These are phyloP conservation scores for Mortierella sp. DNA, from an alignment of 371 early-diverging fungal genomes.

Conservation along the genomic window DNA sequence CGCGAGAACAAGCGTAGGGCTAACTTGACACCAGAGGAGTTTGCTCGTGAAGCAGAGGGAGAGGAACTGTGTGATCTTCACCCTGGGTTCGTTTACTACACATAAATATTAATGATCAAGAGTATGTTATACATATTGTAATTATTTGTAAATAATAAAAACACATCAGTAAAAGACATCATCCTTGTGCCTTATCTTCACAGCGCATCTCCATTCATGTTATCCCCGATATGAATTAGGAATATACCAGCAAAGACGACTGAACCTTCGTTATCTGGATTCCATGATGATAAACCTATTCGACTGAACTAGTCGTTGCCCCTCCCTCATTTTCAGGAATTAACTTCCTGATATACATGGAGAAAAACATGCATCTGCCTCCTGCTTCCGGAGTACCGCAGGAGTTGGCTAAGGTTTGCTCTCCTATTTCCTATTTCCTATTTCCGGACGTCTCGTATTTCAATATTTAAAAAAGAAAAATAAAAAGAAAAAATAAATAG, in stretches of 20 bases:
- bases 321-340: background rate
- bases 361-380: background rate
- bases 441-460: background rate
- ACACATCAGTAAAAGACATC: background rate
- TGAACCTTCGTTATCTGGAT: background rate
- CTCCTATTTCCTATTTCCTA: too few species aligned
- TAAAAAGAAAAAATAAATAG: background rate
- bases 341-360: background rate
- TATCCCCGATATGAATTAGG: background rate
- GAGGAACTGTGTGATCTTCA: conserved; percentile 70
- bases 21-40: conserved; percentile 67
- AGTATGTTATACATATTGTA: background rate
- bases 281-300: background rate
- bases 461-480: background rate
- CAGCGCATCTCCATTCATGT: background rate
- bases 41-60: conserved; percentile 59
- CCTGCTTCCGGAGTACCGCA: background rate
- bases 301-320: background rate
- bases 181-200: too few species aligned
- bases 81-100: conserved; percentile 68
- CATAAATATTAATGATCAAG: conserved; percentile 44
- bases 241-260: background rate
- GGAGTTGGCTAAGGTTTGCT: background rate
- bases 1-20: conserved; percentile 68
- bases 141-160: conserved; percentile 1